Base-by-base conservation (phyloP, 2,329 filamentous ascomycete genomes). In the Neocatenulostroma microsporum region DNA sequence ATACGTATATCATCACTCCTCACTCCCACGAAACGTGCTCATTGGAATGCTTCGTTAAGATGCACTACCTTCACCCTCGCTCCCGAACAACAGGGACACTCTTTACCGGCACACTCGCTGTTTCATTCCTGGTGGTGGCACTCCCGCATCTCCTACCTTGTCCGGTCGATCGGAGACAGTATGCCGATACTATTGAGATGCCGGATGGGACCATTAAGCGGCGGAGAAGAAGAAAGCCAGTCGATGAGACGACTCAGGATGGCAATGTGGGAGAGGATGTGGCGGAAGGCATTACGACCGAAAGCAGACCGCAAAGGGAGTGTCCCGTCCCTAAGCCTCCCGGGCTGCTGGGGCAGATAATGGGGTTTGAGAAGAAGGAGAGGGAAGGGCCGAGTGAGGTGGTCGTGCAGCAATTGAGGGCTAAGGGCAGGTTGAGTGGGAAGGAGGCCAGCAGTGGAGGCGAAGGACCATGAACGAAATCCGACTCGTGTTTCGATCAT, bases 311-410 rank as follows among this genome's bases (percentile, higher is more conserved):
- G 29, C 64, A 70, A 55, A 74, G 85, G 53, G 85, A 93, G 58
- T 98, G 91, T 57, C 91, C 91, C 0, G 79, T 98, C 10, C 91
- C 91, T 4, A 95, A 95, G 62, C 89, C 91, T 0, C 72, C 78
- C 21, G 88, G 87, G 3, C 64, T 87, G 21, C 64, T 94, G 30
- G 84, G 84, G 10, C 75, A 83, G 55, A 68, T 89, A 49, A 63
- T 91, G 44, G 85, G 84, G 0, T 82, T 89, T 56, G 73, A 71
- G 48, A 49, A 56, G 21, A 51, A 58, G 27, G 46, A 53, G 29
- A 43, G 34, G 33, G 42, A 45, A 17, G 42, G 38, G 32, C 40
- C 47, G 14, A 24, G 42, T 4, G 48, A 57, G 34, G 47, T 58
- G 15, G 42, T 58, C 21, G 49, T 59, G 19, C 44, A 50, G 37